Conservation (phyloP, 2,329 filamentous ascomycete genomes). For the Furcasterigmium sp. region DNA sequence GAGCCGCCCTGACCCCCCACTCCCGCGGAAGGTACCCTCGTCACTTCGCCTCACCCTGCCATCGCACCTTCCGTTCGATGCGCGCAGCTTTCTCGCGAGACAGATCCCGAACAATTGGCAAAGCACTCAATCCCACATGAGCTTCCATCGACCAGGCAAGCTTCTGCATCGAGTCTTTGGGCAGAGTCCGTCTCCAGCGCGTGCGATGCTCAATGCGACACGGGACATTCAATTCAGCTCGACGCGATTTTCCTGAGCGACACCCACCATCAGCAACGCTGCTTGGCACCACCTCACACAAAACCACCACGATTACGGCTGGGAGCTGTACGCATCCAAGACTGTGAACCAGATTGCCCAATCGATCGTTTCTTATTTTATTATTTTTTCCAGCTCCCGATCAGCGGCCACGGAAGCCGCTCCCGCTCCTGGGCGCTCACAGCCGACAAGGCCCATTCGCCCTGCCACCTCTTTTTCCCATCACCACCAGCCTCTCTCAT, state of each 20-base stretch:
- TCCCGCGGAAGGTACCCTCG: too few relatives aligned
- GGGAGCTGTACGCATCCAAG: too few relatives aligned
- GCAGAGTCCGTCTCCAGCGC: not conserved
- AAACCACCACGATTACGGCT: too few relatives aligned
- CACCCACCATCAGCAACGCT: too few relatives aligned
- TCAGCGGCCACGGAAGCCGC: too few relatives aligned
- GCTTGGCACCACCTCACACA: too few relatives aligned
- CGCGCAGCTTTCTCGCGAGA: constrained; percentile 1
- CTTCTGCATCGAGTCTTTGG: not conserved
- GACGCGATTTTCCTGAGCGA: too few relatives aligned
- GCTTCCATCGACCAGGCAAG: not conserved
- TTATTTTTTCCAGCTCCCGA: not conserved
- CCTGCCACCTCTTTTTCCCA: constrained; percentile 1
- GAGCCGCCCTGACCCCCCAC: too few relatives aligned
- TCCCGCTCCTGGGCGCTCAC: too few relatives aligned
- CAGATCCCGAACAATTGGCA: not conserved
- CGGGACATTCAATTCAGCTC: too few relatives aligned
- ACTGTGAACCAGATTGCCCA: too few relatives aligned
- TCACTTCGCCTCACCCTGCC: too few relatives aligned
- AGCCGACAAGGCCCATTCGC: constrained; percentile 1
- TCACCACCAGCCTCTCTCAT: not conserved
- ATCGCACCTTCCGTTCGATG: not conserved
- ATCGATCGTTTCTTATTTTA: not conserved
- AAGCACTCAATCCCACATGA: not conserved
- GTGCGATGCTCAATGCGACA: not conserved